Percentiles rank a stretch among this genome's conserved stretches.
Evolutionary conservation across 176 grass and related monocot species (phyloP).

Genomic region (Oryza australiensis): DNA sequence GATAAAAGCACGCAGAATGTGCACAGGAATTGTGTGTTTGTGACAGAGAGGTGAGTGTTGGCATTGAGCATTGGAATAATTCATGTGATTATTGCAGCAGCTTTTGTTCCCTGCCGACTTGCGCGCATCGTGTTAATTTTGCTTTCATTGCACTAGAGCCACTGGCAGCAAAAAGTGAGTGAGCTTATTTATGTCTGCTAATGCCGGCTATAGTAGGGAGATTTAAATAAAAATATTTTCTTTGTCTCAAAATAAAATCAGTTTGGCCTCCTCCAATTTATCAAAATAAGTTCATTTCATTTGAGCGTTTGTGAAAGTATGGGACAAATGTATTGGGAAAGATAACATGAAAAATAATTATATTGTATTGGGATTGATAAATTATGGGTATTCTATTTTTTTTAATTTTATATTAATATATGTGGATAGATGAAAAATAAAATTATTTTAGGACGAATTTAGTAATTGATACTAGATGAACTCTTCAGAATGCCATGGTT

Average conservation of each 20-base stretch:
- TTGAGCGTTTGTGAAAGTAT: too few relatives aligned
- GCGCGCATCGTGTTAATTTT: constrained; percentile 21
- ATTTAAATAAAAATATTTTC: not conserved
- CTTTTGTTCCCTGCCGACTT: constrained; percentile 40
- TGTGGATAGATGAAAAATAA: too few relatives aligned
- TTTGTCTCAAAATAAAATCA: too few relatives aligned
- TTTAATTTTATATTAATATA: too few relatives aligned
- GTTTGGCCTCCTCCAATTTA: too few relatives aligned
- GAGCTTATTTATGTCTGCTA: constrained; percentile 7
- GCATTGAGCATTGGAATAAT: constrained; percentile 40
- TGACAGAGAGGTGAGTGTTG: constrained; percentile 26
- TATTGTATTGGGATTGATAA: too few relatives aligned
- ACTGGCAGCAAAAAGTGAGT: not conserved
- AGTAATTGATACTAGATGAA: not conserved
- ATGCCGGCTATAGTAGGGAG: not conserved
- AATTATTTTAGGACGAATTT: too few relatives aligned
- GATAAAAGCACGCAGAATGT: constrained; percentile 29
- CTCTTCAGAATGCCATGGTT: not conserved
- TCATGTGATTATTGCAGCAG: constrained; percentile 38
- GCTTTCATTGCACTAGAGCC: constrained; percentile 14
- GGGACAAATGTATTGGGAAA: too few relatives aligned
- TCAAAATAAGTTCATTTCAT: too few relatives aligned
- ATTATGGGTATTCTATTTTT: too few relatives aligned
- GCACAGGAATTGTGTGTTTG: constrained; percentile 34
- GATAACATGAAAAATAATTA: too few relatives aligned